A percentile compares a stretch with the other conserved stretches of the same genome.
Evolutionary conservation across 1,139 yeast genomes (phyloP).

Genomic region (Zygosaccharomyces sapae): DNA sequence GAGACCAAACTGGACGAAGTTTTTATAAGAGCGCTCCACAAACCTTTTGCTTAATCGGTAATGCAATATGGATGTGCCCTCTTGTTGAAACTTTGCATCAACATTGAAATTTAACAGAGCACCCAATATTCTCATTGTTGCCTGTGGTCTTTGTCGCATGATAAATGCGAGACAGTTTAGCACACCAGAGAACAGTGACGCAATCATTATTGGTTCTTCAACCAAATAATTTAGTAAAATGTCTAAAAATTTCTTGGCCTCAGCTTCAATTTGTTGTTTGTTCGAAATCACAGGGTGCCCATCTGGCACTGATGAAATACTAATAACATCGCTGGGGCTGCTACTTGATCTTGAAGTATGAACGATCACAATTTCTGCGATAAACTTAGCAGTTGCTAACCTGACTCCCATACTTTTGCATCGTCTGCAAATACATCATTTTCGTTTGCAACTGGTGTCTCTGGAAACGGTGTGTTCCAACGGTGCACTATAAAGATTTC

Average conservation of each 20-base stretch:
- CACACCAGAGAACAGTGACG: conserved; percentile 55
- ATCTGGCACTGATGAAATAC: conserved; percentile 55
- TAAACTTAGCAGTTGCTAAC: conserved; percentile 66
- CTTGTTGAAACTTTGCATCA: conserved; percentile 40
- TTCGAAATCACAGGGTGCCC: conserved; percentile 63
- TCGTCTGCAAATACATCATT: conserved; percentile 45
- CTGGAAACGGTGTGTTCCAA: conserved; percentile 37
- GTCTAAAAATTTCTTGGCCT: conserved; percentile 68
- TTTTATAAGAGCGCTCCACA: conserved; percentile 46
- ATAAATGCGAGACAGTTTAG: conserved; percentile 50
- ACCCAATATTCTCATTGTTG: conserved; percentile 42
- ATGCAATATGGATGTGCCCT: conserved; percentile 37
- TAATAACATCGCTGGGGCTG: conserved; percentile 36
- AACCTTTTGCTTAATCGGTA: conserved; percentile 44
- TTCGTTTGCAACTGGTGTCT: conserved; percentile 33
- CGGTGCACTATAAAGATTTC: conserved; percentile 34
- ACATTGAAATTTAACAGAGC: conserved; percentile 43
- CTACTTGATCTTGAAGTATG: conserved; percentile 47
- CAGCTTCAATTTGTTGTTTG: conserved; percentile 56
- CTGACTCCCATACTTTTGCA: conserved; percentile 50
- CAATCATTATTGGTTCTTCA: conserved; percentile 50
- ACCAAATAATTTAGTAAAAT: conserved; percentile 53
- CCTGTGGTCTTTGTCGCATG: conserved; percentile 55
- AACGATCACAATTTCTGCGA: conserved; percentile 63
- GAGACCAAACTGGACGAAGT: conserved; percentile 45